Conservation (phyloP, 805 yeast genomes). For the Sungouiozyma ichnusensis region DNA sequence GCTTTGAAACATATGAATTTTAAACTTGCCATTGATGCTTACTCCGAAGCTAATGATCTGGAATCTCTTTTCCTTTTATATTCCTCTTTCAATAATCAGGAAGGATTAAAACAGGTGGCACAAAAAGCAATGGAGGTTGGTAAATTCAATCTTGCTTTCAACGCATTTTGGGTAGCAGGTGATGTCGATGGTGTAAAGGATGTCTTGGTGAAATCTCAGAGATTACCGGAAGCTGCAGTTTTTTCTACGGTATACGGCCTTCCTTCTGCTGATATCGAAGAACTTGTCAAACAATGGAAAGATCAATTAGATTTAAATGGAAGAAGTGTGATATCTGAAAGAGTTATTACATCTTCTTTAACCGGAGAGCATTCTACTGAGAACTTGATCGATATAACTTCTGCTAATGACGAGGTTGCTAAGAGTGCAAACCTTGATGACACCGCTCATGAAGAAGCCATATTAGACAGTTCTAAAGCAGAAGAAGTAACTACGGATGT, state of each 20-base stretch:
- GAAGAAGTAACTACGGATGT: constrained; percentile 2
- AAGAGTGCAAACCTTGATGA: constrained; percentile 12
- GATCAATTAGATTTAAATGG: constrained; percentile 39
- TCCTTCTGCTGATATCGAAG: constrained; percentile 34
- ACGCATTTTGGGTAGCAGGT: constrained; percentile 81
- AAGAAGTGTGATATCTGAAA: constrained; percentile 47
- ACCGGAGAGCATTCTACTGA: constrained; percentile 21
- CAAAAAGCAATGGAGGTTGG: constrained; percentile 60
- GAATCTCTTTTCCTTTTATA: constrained; percentile 73
- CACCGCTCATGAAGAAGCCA: constrained; percentile 12
- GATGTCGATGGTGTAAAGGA: constrained; percentile 53
- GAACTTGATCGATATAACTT: constrained; percentile 35
- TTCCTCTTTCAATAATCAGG: constrained; percentile 66
- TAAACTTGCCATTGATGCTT: constrained; percentile 69
- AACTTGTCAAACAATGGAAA: constrained; percentile 60
- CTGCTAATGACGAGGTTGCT: constrained; percentile 20
- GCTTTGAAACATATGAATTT: constrained; percentile 72
- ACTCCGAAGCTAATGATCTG: constrained; percentile 66
- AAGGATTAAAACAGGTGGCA: constrained; percentile 54
- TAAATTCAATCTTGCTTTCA: constrained; percentile 82
- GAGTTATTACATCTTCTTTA: constrained; percentile 40
- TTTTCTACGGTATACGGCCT: constrained; percentile 61
- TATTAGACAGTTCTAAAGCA: constrained; percentile 10
- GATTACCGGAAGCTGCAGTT: constrained; percentile 77
- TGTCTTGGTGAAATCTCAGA: constrained; percentile 54